Base-by-base conservation (phyloP, 306 rosid species). In the Oemleria cerasiformis region DNA sequence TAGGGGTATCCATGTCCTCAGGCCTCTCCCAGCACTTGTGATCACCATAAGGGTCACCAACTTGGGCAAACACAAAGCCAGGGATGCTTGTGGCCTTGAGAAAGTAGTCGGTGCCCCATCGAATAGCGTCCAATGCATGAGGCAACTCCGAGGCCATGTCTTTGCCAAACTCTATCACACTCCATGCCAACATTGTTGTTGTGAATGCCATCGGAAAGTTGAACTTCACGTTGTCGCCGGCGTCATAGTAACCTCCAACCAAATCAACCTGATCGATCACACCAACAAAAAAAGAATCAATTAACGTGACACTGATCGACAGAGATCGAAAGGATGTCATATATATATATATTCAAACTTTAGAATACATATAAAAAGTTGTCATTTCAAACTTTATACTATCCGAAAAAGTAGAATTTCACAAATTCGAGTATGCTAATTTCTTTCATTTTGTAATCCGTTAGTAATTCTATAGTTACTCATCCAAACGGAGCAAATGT, bases 161-260 rank as follows among this genome's bases (percentile, higher is more conserved):
- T 9, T 63, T 73, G 13, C 70, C 70, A 4, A 73, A 73, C 63
- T 73, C 77, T 51, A 73, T 23, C 9, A 63, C 70, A 4, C 70
- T 63, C 77, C 70, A 63, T 21, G 77, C 70, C 40, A 73, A 44
- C 70, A 73, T 51, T 15, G 77, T 73, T 50, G 63, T 73, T 9
- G 77, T 49, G 42, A 73, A 73, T 63, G 77, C 70, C 77, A 73
- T 73, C 4, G 70, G 77, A 63, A 73, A 73, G 30, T 25, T 73
- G 70, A 62, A 73, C 77, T 73, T 73, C 42, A 73, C 63, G 25
- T 73, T 73, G 77, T 73, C 77, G 2, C 70, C 70, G 3, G 63
- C 77, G 2, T 73, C 77, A n/a, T 62, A 73, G 70, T 73, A 73
- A 5, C 77, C 70, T 17, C 70, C 77, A 19, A 63, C 70, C 54